These are phyloP conservation scores for Colletotrichum zoysiae DNA, from an alignment of 2,329 filamentous ascomycete species.

Conservation along the genomic window DNA sequence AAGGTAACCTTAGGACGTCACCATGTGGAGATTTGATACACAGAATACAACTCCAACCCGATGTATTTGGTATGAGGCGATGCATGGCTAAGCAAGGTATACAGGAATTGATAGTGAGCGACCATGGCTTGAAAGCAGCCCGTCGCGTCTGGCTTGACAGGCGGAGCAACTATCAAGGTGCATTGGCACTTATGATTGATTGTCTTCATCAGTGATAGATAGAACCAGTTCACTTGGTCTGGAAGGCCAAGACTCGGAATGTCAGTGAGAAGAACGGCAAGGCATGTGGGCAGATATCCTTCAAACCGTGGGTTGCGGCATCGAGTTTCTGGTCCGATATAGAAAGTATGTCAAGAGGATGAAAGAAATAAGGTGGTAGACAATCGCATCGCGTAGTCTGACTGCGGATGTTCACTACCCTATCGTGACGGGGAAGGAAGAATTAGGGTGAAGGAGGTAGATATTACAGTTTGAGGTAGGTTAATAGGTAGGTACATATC, in stretches of 20 bases:
- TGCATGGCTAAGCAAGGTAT: neutral
- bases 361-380: neutral
- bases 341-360: neutral
- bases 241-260: neutral
- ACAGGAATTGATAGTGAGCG: neutral
- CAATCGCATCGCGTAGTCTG: neutral
- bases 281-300: neutral
- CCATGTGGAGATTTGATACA: neutral
- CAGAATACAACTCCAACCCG: neutral
- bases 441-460: neutral
- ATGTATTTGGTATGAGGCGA: neutral
- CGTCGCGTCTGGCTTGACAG: neutral
- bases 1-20: conserved; percentile 4
- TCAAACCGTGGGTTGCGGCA: neutral
- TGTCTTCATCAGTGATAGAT: neutral
- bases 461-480: too few relatives aligned
- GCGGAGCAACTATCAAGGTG: too few relatives aligned
- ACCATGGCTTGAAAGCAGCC: neutral
- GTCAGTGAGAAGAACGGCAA: neutral
- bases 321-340: neutral
- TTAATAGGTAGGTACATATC: too few relatives aligned
- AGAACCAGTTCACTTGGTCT: neutral
- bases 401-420: neutral
- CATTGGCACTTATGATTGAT: neutral
- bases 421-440: neutral